Conservation (phyloP, 2,329 filamentous ascomycete species). For the Aspergillus brunneoviolaceus region DNA sequence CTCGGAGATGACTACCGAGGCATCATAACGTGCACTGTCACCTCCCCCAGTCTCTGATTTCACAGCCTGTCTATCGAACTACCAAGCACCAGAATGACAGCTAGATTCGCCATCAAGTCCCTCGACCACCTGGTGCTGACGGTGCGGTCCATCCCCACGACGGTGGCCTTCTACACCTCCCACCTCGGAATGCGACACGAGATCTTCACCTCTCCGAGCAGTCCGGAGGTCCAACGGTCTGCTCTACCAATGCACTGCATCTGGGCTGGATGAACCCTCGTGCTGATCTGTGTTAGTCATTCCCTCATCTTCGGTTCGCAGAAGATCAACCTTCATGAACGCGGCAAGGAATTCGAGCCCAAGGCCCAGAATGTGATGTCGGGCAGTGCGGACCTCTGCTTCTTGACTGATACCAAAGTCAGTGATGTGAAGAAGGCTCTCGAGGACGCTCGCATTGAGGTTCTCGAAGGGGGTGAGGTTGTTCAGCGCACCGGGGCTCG, state of each 20-base stretch:
- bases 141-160: constrained; percentile 51
- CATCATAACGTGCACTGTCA: neutral
- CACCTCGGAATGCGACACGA: constrained; percentile 59
- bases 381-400: constrained; percentile 61
- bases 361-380: constrained; percentile 56
- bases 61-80: neutral
- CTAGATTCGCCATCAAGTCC: constrained; percentile 40
- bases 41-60: neutral
- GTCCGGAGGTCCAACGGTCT: constrained; percentile 29
- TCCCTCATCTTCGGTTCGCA: constrained; percentile 58
- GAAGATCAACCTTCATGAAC: constrained; percentile 63
- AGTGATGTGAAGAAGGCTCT: constrained; percentile 44
- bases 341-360: constrained; percentile 60
- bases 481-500: constrained; percentile 58
- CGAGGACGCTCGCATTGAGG: constrained; percentile 48
- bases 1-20: neutral
- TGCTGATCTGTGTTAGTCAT: constrained; percentile 40
- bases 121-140: constrained; percentile 64
- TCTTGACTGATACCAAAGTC: constrained; percentile 55
- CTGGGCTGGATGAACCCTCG: neutral
- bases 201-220: constrained; percentile 48
- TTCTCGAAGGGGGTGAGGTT: constrained; percentile 50
- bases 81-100: constrained; percentile 10
- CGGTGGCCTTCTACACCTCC: constrained; percentile 56
- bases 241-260: neutral